These are phyloP conservation scores for Zygnema circumcarinatum DNA, from an alignment of 139 green algal species.

Conservation along the genomic window DNA sequence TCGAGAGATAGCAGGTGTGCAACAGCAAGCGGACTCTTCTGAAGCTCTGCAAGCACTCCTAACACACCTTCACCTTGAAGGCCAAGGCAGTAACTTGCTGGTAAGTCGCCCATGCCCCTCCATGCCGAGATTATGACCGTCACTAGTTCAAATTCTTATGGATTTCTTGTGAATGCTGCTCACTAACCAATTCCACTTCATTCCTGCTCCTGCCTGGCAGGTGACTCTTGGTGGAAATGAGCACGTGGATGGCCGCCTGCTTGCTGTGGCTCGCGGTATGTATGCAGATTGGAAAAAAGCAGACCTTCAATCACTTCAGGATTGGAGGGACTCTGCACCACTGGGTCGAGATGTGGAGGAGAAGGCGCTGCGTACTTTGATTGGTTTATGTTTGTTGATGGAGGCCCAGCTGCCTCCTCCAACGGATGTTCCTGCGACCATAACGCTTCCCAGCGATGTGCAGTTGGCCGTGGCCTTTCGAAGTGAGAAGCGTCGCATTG, in stretches of 20 bases:
- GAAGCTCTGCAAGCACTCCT: not conserved
- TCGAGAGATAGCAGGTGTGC: not conserved
- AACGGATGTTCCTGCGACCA: not conserved
- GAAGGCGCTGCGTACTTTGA: not conserved
- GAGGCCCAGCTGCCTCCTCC: not conserved
- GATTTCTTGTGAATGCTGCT: too few species aligned
- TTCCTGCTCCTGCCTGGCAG: not conserved
- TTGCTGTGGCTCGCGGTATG: not conserved
- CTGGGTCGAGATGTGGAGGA: not conserved
- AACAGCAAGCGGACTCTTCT: not conserved
- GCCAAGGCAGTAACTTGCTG: not conserved
- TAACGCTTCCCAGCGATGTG: not conserved
- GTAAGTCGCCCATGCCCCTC: too few species aligned
- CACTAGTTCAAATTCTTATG: too few species aligned
- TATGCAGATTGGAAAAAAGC: not conserved
- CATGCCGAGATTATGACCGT: too few species aligned
- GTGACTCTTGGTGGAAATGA: conserved; percentile 3
- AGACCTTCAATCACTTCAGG: not conserved
- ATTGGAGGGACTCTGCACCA: not conserved
- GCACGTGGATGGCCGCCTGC: not conserved
- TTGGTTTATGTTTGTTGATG: not conserved
- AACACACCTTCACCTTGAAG: not conserved
- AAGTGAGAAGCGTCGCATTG: not conserved
- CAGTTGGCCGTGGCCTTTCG: not conserved
- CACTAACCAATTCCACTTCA: too few species aligned